phyloP scores from a whole-genome alignment of 495 filamentous ascomycete genomes.

The Neurospora sp. region DNA sequence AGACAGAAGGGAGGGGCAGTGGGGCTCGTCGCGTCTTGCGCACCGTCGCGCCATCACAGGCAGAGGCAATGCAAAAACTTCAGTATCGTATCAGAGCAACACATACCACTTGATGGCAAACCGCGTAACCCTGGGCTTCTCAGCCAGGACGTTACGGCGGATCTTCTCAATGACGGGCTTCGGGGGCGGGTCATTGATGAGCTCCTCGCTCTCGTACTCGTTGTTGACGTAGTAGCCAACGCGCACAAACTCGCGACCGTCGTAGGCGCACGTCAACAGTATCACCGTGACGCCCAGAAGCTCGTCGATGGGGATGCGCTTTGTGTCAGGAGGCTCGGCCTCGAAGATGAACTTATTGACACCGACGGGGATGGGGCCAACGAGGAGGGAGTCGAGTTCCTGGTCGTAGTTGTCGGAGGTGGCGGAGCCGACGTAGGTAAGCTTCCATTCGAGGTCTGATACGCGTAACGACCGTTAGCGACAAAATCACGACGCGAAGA shows the following conservation, averaged over 20 bases:
- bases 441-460: constrained; percentile 94
- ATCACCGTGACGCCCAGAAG: constrained; percentile 96
- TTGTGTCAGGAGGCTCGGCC: constrained; percentile 81
- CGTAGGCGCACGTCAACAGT: constrained; percentile 92
- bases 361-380: constrained; percentile 91
- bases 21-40: not conserved
- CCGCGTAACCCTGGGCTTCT: constrained; percentile 93
- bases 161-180: constrained; percentile 90
- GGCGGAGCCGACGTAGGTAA: constrained; percentile 96
- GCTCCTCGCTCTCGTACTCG: constrained; percentile 88
- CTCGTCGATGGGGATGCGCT: constrained; percentile 84
- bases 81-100: not conserved
- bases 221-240: constrained; percentile 99
- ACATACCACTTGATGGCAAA: constrained; percentile 98
- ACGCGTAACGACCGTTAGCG: not conserved
- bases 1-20: not conserved
- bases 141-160: constrained; percentile 80
- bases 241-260: constrained; percentile 91
- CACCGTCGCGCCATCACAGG: not conserved
- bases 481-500: not conserved
- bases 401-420: constrained; percentile 97
- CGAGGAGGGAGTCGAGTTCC: constrained; percentile 91
- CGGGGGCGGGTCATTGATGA: constrained; percentile 75
- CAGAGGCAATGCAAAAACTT: not conserved
- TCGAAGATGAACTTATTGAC: constrained; percentile 99